phyloP scores from a whole-genome alignment of 345 rosid genomes.

The Zanthoxylum bungeanum region DNA sequence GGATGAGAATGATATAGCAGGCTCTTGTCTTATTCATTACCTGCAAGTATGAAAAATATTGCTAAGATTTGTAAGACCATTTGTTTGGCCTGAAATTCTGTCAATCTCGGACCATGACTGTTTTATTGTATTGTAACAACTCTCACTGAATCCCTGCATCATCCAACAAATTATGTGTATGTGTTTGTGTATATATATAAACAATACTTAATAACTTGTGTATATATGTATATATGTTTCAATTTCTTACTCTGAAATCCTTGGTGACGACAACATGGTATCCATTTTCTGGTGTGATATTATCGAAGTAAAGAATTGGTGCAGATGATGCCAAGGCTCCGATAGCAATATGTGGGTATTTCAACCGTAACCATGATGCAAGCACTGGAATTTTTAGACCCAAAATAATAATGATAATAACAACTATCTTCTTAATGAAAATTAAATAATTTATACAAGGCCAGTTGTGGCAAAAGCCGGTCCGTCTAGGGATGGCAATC shows the following conservation, averaged over 20 bases:
- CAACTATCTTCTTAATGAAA: too few relatives aligned
- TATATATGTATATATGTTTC: too few relatives aligned
- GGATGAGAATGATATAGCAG: not conserved
- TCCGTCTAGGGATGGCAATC: too few relatives aligned
- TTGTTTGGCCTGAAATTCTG: constrained; percentile 18
- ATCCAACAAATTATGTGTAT: not conserved
- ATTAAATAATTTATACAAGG: too few relatives aligned
- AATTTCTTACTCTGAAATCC: constrained; percentile 22
- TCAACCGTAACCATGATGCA: constrained; percentile 31
- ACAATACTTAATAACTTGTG: too few relatives aligned
- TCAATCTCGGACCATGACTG: constrained; percentile 30
- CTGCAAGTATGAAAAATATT: constrained; percentile 21
- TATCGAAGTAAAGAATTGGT: constrained; percentile 27
- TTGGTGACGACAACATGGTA: constrained; percentile 19
- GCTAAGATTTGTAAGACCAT: constrained; percentile 11
- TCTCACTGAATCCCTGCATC: constrained; percentile 21
- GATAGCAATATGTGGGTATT: constrained; percentile 24
- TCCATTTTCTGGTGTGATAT: constrained; percentile 25
- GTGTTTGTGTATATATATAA: not conserved
- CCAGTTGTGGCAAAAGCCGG: too few relatives aligned
- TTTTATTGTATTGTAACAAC: constrained; percentile 27
- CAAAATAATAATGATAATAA: too few relatives aligned
- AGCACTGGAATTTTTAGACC: constrained; percentile 16
- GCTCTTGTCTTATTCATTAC: not conserved
- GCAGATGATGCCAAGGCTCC: constrained; percentile 33